Conservation (phyloP, 2,329 filamentous ascomycete genomes). For the Xylaria sp. region DNA sequence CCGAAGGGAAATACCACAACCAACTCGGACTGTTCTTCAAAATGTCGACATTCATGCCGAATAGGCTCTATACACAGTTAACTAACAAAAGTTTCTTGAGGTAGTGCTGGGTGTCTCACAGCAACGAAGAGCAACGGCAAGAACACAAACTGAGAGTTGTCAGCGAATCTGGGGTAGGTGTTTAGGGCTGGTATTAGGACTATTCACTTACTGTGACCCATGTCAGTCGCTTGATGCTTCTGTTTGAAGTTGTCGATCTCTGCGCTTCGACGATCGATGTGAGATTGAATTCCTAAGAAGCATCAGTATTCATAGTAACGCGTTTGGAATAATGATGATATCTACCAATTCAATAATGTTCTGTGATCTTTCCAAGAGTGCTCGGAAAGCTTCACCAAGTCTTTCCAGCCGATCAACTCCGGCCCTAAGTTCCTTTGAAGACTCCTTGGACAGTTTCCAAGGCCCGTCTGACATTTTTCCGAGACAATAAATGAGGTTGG, state of each 20-base stretch:
- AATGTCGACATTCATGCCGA: conserved; percentile 5
- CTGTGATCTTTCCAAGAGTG: background rate
- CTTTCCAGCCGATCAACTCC: background rate
- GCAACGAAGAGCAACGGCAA: background rate
- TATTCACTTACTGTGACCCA: background rate
- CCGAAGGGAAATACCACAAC: conserved; percentile 3
- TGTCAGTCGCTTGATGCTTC: conserved; percentile 5
- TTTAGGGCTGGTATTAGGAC: background rate
- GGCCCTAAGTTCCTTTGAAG: background rate
- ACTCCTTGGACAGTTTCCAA: background rate
- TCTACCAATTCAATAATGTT: background rate
- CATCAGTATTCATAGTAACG: background rate
- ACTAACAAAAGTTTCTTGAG: background rate
- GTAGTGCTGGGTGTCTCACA: background rate
- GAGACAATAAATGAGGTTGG: background rate
- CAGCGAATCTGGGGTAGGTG: too few relatives aligned
- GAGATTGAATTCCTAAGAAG: conserved; percentile 2
- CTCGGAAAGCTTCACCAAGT: background rate
- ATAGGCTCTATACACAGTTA: conserved; percentile 2
- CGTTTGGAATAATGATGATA: background rate
- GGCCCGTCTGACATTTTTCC: background rate
- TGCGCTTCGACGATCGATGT: conserved; percentile 1
- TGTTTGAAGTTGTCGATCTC: conserved; percentile 1
- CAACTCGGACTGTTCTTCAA: background rate
- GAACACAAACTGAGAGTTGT: background rate